Conservation (phyloP, 2,329 filamentous ascomycete genomes). For the Exophiala spinifera region DNA sequence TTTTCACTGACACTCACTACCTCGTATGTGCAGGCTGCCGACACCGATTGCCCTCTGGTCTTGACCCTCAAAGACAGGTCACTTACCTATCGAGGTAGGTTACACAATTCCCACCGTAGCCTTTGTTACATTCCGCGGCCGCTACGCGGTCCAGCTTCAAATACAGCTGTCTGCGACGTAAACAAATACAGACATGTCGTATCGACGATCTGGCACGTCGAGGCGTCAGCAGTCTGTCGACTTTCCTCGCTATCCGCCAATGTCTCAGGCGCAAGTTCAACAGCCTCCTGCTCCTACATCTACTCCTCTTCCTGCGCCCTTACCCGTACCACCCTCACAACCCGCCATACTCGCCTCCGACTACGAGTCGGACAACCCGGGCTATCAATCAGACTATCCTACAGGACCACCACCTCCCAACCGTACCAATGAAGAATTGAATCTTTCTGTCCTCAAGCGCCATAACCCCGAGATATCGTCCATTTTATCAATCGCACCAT, state of each 20-base stretch:
- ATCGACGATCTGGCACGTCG: constrained; percentile 22
- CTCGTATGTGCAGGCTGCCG: not conserved
- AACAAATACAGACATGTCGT: constrained; percentile 18
- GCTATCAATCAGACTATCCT: constrained; percentile 43
- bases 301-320: constrained; percentile 6
- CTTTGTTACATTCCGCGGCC: constrained; percentile 10
- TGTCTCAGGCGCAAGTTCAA: constrained; percentile 16
- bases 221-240: constrained; percentile 30
- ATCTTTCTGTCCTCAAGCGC: constrained; percentile 76
- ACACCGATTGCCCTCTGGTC: not conserved
- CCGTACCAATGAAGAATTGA: constrained; percentile 80
- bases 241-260: constrained; percentile 27
- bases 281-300: constrained; percentile 3
- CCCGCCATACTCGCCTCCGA: constrained; percentile 41
- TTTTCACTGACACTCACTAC: not conserved
- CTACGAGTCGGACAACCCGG: constrained; percentile 64
- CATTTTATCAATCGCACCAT: constrained; percentile 78
- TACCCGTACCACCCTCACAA: constrained; percentile 4
- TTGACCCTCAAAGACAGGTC: constrained; percentile 6
- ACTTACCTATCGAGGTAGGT: constrained; percentile 21
- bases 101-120: constrained; percentile 9
- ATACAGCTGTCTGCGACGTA: not conserved
- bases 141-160: not conserved
- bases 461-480: constrained; percentile 71
- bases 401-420: constrained; percentile 42